phyloP scores from a whole-genome alignment of 768 basidiomycete genomes.

The Psilocybe sp. region DNA sequence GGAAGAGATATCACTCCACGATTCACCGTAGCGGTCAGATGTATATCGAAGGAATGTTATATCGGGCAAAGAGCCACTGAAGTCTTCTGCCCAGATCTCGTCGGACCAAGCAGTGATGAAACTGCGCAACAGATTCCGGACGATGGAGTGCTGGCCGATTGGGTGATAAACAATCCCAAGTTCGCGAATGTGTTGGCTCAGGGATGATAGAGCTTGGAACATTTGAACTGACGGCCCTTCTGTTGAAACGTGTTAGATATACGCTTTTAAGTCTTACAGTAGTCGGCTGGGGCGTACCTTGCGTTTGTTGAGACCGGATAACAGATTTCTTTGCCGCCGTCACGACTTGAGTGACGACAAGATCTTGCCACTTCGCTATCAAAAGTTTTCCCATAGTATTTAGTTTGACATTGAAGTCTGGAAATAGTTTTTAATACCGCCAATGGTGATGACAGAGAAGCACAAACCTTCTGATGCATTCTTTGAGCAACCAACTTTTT shows the following conservation, averaged over 20 bases:
- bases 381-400: constrained; percentile 41
- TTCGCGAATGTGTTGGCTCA: constrained; percentile 54
- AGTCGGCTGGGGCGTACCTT: no score
- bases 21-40: constrained; percentile 28
- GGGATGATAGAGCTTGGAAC: constrained; percentile 49
- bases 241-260: constrained; percentile 3
- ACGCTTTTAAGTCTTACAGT: no score
- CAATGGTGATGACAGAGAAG: background rate
- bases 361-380: constrained; percentile 35
- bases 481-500: constrained; percentile 16
- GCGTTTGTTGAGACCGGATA: no score
- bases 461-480: constrained; percentile 30
- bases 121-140: constrained; percentile 35
- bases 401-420: constrained; percentile 56
- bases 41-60: constrained; percentile 47
- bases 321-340: no score
- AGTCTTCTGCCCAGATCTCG: constrained; percentile 18
- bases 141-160: constrained; percentile 29
- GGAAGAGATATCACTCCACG: constrained; percentile 23
- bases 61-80: constrained; percentile 35
- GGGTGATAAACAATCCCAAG: constrained; percentile 46
- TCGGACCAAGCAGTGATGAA: constrained; percentile 35
- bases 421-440: background rate
- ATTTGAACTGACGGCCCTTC: constrained; percentile 52
- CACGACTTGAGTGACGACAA: constrained; percentile 24